Base-by-base conservation (phyloP, 2,329 filamentous ascomycete species). In the Colletotrichum sp. region DNA sequence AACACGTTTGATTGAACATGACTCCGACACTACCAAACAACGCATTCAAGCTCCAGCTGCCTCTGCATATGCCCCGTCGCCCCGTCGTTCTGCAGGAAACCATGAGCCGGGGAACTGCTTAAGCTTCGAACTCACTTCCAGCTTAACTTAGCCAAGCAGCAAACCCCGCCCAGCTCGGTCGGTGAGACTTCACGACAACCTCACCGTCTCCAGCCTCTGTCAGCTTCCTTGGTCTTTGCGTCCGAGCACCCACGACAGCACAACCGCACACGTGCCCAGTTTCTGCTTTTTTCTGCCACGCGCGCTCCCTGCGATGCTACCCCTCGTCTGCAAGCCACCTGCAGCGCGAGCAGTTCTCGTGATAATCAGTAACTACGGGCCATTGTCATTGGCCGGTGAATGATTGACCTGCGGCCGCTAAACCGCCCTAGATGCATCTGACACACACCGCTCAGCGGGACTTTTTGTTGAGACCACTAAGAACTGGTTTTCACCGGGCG, bases 321-420 rank as follows among this genome's bases (percentile, higher is more conserved):
- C 73, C 55, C 70, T 52, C 68, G 36, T 24, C 59, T 76, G 76
- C 76, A 77, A 77, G 76, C 76, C 69, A 77, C 60, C 75, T 77
- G 69, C 68, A 77, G 60, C 68, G 24, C 43, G 28, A 73, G 24
- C 24, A 65, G 65, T 65, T 68, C 60, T 76, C 69, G 74, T 76
- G 73, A 76, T 69, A 63, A 63, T 18, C 60, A 71, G 34, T 18
- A 52, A 59, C 21, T 21, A 6, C 2, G 26, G 16, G 4, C 39
- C n/a, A 28, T 36, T 24, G 21, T 48, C 32, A 74, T 74, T 76
- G 74, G 74, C 3, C 34, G 26, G 13, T 12, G 39, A 12, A 8
- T 10, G 32, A 28, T 48, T 74, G 24, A 18, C 32, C 48, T 76
- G 71, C 74, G 74, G 70, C 74, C 74, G 65, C 74, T 76, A 76